These are phyloP conservation scores for Fraxinus floribunda DNA, from an alignment of 305 asterid species.

Conservation along the genomic window DNA sequence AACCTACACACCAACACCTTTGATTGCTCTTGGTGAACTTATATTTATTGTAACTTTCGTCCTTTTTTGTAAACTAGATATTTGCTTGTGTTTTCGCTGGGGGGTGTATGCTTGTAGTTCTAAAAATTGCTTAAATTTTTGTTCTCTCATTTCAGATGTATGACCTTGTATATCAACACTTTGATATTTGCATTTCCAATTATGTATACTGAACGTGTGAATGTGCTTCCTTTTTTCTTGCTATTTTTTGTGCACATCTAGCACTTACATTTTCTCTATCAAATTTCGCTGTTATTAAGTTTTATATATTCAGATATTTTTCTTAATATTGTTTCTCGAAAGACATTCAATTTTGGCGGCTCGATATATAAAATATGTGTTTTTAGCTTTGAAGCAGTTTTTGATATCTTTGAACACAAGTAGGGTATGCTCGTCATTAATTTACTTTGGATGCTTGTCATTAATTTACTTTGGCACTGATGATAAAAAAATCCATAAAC, in stretches of 20 bases:
- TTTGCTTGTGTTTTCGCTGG: background rate
- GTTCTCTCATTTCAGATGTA: background rate
- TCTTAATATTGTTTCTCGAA: background rate
- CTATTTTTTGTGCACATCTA: background rate
- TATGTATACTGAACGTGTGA: background rate
- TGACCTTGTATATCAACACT: background rate
- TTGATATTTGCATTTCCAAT: background rate
- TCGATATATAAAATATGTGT: background rate
- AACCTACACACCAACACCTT: background rate
- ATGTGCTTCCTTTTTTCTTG: constrained; percentile 1
- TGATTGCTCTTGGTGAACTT: background rate
- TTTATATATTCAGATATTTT: background rate
- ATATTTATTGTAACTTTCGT: background rate
- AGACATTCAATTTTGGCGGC: background rate
- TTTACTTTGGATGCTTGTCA: background rate
- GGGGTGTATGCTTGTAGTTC: background rate
- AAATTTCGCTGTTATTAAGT: background rate
- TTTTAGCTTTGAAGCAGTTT: background rate
- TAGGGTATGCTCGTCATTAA: background rate
- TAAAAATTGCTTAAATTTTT: background rate
- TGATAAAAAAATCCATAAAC: background rate
- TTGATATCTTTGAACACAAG: background rate
- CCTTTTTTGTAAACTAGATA: background rate
- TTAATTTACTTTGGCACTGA: background rate
- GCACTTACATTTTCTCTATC: background rate